Conservation (phyloP, 1,284 basidiomycete genomes). For the Pseudozyma sp. region DNA sequence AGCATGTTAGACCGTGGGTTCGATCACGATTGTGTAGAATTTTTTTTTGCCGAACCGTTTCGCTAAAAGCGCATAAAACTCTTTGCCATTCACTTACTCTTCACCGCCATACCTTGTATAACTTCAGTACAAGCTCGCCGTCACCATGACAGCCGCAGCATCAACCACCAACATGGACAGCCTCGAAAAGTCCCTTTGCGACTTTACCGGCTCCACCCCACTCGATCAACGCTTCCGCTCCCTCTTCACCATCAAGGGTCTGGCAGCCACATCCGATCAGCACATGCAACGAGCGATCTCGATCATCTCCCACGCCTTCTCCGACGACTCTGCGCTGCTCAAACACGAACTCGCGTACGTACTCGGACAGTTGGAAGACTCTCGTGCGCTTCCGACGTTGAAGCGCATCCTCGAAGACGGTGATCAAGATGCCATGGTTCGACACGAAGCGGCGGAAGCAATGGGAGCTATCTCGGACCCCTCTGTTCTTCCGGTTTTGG, state of each 20-base stretch:
- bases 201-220: constrained; percentile 75
- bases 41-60: no score
- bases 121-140: neutral
- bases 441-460: constrained; percentile 98
- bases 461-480: constrained; percentile 90
- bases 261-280: constrained; percentile 70
- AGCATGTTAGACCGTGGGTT: no score
- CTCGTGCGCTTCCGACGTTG: constrained; percentile 81
- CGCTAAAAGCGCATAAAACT: no score
- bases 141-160: constrained; percentile 24
- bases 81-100: no score
- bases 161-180: constrained; percentile 42
- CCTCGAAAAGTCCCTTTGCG: constrained; percentile 57
- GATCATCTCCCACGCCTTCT: constrained; percentile 88
- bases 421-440: constrained; percentile 92
- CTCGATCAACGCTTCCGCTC: constrained; percentile 91
- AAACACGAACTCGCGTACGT: constrained; percentile 99
- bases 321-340: constrained; percentile 87
- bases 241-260: constrained; percentile 90
- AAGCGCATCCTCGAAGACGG: constrained; percentile 79
- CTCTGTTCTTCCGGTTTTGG: constrained; percentile 78
- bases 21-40: no score
- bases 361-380: constrained; percentile 87
- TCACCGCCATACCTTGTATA: no score
- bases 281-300: constrained; percentile 74